phyloP scores from a whole-genome alignment of 768 basidiomycete genomes.

The Sutorius australiensis region DNA sequence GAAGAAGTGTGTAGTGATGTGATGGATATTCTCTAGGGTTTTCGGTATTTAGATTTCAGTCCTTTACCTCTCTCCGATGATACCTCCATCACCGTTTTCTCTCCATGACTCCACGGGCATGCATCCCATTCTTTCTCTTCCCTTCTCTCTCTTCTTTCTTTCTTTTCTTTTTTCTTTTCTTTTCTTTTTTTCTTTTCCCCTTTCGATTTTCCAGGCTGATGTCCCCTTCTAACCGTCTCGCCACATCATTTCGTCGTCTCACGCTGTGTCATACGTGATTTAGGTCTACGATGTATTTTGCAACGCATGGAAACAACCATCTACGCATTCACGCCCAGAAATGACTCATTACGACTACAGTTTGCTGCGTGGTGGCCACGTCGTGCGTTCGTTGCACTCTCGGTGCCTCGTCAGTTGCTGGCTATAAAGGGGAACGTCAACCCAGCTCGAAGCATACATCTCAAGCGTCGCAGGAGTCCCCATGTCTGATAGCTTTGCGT shows the following conservation, averaged over 20 bases:
- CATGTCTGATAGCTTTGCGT: conserved; percentile 24
- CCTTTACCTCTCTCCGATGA: conserved; percentile 75
- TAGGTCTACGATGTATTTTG: conserved; percentile 39
- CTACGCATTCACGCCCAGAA: conserved; percentile 9
- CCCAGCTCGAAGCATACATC: too few relatives aligned
- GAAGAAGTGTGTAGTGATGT: conserved; percentile 77
- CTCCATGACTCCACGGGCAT: conserved; percentile 25
- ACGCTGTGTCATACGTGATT: conserved; percentile 39
- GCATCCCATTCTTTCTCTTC: conserved; percentile 18
- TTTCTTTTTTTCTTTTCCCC: not conserved
- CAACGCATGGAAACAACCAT: conserved; percentile 34
- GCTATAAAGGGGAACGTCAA: conserved; percentile 10
- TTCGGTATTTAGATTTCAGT: conserved; percentile 62
- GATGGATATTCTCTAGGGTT: conserved; percentile 60
- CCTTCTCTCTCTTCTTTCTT: not conserved
- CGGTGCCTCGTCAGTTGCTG: not conserved
- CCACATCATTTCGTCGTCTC: conserved; percentile 34
- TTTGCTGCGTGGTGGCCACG: conserved; percentile 17
- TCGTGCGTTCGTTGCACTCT: conserved; percentile 11
- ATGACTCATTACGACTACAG: conserved; percentile 11
- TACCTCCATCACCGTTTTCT: conserved; percentile 53
- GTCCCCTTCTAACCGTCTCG: conserved; percentile 26
- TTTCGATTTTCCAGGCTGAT: conserved; percentile 32
- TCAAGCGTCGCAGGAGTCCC: not conserved
- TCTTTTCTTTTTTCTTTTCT: conserved; percentile 20